These are phyloP conservation scores for Viola pubescens DNA, from an alignment of 441 rosid species.

Conservation along the genomic window DNA sequence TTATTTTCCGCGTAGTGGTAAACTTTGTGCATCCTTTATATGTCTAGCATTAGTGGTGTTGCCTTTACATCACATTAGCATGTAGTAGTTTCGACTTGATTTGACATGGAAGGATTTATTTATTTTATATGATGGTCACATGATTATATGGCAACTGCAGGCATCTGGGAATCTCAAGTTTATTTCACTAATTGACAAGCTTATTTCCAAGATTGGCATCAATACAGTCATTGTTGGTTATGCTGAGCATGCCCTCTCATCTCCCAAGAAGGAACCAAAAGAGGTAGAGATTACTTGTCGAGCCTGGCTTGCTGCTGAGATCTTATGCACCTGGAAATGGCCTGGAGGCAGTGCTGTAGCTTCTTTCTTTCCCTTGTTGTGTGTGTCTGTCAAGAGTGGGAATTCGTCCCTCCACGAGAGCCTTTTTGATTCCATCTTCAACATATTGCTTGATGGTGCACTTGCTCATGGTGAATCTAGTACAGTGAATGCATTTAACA, in stretches of 20 bases:
- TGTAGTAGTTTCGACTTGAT: no score
- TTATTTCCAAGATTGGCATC: conserved; percentile 55
- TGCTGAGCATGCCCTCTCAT: conserved; percentile 16
- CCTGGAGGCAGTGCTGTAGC: conserved; percentile 65
- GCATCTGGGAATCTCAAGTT: conserved; percentile 48
- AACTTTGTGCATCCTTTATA: no score
- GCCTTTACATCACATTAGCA: conserved; percentile 2
- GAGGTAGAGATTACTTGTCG: conserved; percentile 32
- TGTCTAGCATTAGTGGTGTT: no score
- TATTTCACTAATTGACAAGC: conserved; percentile 62
- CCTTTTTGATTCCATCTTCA: conserved; percentile 56
- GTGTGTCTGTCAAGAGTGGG: conserved; percentile 44
- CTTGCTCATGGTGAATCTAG: conserved; percentile 55
- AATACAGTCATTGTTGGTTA: conserved; percentile 36
- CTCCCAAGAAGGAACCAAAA: conserved; percentile 22
- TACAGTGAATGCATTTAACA: conserved; percentile 25
- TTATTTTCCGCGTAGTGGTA: no score
- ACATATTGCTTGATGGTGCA: conserved; percentile 77
- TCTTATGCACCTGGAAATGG: conserved; percentile 94
- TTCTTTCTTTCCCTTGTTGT: conserved; percentile 65
- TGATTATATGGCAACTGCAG: conserved; percentile 35
- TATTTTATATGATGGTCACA: no score
- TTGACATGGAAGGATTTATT: no score
- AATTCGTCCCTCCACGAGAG: conserved; percentile 25
- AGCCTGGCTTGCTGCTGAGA: conserved; percentile 90